Evolutionary conservation across 2,329 filamentous ascomycete species (phyloP), one percentile per base, ranked within the genome.

Genomic region (Colletotrichum melonis): DNA sequence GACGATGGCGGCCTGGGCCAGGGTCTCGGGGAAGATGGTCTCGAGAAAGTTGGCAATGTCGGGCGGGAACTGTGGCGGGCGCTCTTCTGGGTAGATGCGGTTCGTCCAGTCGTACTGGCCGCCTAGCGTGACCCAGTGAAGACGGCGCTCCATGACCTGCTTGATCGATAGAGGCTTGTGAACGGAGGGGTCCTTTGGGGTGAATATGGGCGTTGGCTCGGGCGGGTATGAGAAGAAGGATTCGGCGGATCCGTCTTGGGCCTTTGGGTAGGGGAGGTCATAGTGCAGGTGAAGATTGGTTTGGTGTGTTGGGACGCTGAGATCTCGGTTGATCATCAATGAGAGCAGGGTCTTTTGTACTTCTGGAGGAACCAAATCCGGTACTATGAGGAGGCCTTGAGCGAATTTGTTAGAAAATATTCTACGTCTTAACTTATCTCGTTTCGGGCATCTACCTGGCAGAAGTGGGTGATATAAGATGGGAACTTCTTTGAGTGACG

Each of bases 61-160:
- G 1, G 81, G 54, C 0, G 96, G 95, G 77, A 98, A 98, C 0
- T 84, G 78, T 0, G 94, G 94, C 1, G 93, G 92, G 4, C 81
- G 73, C n/a, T 88, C 87, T 11, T 86, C 81, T 0, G 95, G 95
- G 79, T 98, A 98, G 14, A 90, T 85, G 76, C 97, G 95, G 69
- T 91, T 90, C 0, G 95, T 97, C 97, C 96, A 98, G 84, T 98
- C 94, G 82, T 98, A 98, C 81, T 98, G 97, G 0, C 95, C 96
- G 63, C 97, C 97, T 3, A 99, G 89, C 0, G 96, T 98, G 55
- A 97, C 90, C 97, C 97, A 99, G 77, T 96, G 94, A 28, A 98
- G 88, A 74, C 94, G 95, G 75, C 92, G 93, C 70, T 92, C 90
- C 56, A 98, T 86, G 35, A 96, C 90, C 78, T 92, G 92, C 62